Evolutionary conservation across 441 rosid genomes (phyloP).

Genomic region (Croton laevigatus): DNA sequence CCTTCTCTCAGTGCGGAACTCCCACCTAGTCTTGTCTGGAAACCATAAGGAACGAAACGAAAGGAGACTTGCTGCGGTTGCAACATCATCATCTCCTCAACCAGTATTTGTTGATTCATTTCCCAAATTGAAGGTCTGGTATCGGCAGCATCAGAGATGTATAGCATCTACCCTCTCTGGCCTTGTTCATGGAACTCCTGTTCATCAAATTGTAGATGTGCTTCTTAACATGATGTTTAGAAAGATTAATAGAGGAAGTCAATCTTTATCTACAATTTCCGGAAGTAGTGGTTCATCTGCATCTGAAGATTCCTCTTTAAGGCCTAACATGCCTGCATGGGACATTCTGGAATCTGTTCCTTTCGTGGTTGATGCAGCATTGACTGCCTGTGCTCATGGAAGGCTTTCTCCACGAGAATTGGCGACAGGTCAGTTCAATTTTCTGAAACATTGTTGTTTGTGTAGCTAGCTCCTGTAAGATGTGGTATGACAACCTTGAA

Average conservation of each 20-base stretch:
- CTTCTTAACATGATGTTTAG: slow-evolving; percentile 94
- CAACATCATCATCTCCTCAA: slow-evolving; percentile 43
- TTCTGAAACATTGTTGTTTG: slow-evolving; percentile 7
- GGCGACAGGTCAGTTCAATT: slow-evolving; percentile 72
- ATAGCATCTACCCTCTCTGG: slow-evolving; percentile 85
- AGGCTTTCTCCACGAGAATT: slow-evolving; percentile 93
- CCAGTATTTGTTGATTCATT: slow-evolving; percentile 85
- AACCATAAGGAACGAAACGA: slow-evolving; percentile 59
- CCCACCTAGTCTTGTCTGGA: slow-evolving; percentile 64
- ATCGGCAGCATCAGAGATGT: slow-evolving; percentile 87
- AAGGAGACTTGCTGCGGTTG: slow-evolving; percentile 57
- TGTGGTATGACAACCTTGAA: slow-evolving; percentile 13
- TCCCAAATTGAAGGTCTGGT: slow-evolving; percentile 86
- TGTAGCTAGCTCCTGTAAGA: slow-evolving; percentile 1
- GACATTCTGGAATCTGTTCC: slow-evolving; percentile 92
- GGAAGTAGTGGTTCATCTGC: slow-evolving; percentile 82
- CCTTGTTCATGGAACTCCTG: slow-evolving; percentile 76
- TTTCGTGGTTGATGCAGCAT: slow-evolving; percentile 86
- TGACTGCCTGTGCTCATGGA: slow-evolving; percentile 95
- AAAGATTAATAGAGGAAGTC: slow-evolving; percentile 66
- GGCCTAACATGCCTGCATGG: slow-evolving; percentile 96
- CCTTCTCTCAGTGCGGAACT: slow-evolving; percentile 79
- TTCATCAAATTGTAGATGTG: slow-evolving; percentile 82
- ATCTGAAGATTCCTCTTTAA: slow-evolving; percentile 58
- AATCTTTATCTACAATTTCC: slow-evolving; percentile 61